A percentile compares a stretch with the other conserved stretches of the same genome.
Conservation (phyloP, 805 yeast genomes). For the Myxozyma melibiosi region DNA sequence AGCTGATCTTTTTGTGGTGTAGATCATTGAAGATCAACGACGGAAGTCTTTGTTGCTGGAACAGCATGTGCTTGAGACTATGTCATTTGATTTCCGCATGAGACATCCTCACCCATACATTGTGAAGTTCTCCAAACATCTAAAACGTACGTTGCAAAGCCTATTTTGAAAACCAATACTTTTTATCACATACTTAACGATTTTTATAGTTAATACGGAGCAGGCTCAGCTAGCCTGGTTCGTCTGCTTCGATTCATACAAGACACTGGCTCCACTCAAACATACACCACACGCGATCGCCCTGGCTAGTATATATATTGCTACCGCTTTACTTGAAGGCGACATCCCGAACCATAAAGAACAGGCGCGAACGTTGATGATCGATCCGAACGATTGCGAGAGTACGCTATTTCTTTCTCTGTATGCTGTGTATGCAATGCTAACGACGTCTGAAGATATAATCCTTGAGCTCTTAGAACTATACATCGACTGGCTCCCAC, state of each 20-base stretch:
- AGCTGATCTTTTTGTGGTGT: neutral
- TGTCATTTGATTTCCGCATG: constrained; percentile 74
- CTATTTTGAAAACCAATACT: neutral
- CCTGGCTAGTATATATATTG: constrained; percentile 59
- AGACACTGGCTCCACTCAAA: constrained; percentile 63
- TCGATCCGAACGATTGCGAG: constrained; percentile 8
- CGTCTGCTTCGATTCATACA: constrained; percentile 64
- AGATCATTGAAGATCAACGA: constrained; percentile 40
- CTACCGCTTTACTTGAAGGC: constrained; percentile 49
- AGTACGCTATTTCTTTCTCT: constrained; percentile 5
- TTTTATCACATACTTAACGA: neutral
- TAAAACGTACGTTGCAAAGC: constrained; percentile 14
- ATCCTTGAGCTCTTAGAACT: constrained; percentile 30
- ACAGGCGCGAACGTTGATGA: neutral
- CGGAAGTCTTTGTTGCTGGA: constrained; percentile 62
- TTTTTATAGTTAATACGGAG: constrained; percentile 34
- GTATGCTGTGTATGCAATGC: neutral
- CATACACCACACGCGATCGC: constrained; percentile 74
- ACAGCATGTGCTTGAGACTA: constrained; percentile 66
- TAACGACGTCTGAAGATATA: constrained; percentile 8
- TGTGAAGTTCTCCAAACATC: constrained; percentile 58
- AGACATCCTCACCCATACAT: constrained; percentile 66
- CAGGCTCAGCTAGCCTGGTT: constrained; percentile 64
- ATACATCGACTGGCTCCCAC: constrained; percentile 32
- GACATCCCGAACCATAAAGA: neutral